Percentiles rank a stretch among this genome's conserved stretches.
Conservation (phyloP, 345 rosid species). For the Psidium friedrichsthalianum region DNA sequence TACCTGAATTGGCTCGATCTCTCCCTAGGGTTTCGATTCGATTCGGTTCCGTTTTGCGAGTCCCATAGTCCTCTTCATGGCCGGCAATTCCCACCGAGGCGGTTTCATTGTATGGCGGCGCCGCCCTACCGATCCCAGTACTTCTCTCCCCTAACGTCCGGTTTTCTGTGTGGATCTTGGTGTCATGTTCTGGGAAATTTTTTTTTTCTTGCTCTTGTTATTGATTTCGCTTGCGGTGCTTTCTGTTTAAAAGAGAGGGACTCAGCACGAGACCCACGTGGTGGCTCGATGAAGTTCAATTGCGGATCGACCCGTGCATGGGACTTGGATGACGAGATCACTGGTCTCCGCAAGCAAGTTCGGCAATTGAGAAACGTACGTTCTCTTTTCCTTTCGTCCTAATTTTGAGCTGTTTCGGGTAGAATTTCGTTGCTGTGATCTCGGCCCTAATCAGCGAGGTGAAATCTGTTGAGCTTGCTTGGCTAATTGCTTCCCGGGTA, state of each 20-base stretch:
- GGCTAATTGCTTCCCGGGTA: background rate
- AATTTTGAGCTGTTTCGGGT: background rate
- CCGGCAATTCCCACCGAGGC: conserved; percentile 37
- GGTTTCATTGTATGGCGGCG: conserved; percentile 45
- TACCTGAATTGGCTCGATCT: background rate
- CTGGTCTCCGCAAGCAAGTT: conserved; percentile 77
- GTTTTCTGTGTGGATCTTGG: background rate
- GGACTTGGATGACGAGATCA: conserved; percentile 77
- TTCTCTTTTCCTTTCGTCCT: background rate
- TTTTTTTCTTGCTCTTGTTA: background rate
- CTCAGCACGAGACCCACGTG: conserved; percentile 61
- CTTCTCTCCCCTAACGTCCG: background rate
- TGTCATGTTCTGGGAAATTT: background rate
- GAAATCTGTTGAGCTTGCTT: background rate
- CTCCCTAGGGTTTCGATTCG: background rate
- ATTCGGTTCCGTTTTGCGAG: no score
- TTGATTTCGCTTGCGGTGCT: background rate
- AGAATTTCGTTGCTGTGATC: background rate
- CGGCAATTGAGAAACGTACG: conserved; percentile 55
- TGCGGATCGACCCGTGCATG: conserved; percentile 86
- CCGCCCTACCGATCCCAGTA: conserved; percentile 62
- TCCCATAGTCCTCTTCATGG: conserved; percentile 22
- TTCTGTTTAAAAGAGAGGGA: conserved; percentile 42
- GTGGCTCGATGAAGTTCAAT: conserved; percentile 67
- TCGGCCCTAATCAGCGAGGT: background rate